Conservation (phyloP, 805 yeast species). For the Candida methanosorbosa region DNA sequence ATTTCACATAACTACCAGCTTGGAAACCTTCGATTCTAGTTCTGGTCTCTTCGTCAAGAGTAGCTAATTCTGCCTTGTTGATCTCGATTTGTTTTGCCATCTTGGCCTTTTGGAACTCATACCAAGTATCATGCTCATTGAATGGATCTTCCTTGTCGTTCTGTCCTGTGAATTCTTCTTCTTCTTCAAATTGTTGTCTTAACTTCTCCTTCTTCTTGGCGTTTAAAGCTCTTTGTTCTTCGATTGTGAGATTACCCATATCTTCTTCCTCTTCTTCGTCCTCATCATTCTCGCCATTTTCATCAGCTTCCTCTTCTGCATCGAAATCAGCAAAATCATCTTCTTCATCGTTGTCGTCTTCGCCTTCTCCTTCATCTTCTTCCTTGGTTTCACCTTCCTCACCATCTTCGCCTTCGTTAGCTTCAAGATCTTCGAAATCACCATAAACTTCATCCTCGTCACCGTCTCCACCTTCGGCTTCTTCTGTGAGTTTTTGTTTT, state of each 20-base stretch:
- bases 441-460: constrained; percentile 43
- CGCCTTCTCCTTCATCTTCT: constrained; percentile 27
- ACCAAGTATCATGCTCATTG: constrained; percentile 92
- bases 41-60: constrained; percentile 70
- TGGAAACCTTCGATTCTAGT: constrained; percentile 81
- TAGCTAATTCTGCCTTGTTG: constrained; percentile 70
- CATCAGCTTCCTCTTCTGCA: constrained; percentile 37
- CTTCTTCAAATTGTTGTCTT: constrained; percentile 83
- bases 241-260: constrained; percentile 42
- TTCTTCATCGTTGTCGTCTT: constrained; percentile 19
- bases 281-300: constrained; percentile 27
- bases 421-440: constrained; percentile 23
- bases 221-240: constrained; percentile 68
- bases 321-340: constrained; percentile 51
- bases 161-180: constrained; percentile 65
- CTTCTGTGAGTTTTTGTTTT: constrained; percentile 26
- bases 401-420: constrained; percentile 7
- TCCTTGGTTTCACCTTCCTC: constrained; percentile 21
- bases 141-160: constrained; percentile 63
- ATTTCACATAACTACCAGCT: constrained; percentile 89
- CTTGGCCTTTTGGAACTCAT: constrained; percentile 92
- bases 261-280: constrained; percentile 34
- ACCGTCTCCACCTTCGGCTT: constrained; percentile 18
- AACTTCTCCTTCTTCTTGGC: constrained; percentile 87
- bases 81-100: constrained; percentile 95